Evolutionary conservation across 2,329 filamentous ascomycete species (phyloP).

Genomic region (Colletotrichum nymphaeae): DNA sequence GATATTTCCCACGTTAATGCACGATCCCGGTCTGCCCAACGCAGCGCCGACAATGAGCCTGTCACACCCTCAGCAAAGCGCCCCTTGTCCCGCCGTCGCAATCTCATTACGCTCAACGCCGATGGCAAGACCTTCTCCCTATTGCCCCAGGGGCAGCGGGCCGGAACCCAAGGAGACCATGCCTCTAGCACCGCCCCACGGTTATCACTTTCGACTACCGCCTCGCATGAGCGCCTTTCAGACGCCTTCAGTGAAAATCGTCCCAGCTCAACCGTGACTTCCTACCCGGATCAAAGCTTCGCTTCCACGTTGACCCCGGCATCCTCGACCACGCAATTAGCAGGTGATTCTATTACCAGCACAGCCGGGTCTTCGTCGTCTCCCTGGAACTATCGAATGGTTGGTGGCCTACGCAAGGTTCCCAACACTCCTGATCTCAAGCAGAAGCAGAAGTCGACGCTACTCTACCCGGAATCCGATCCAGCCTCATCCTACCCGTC

Average conservation of each 20-base stretch:
- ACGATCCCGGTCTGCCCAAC: constrained; percentile 40
- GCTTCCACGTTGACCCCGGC: constrained; percentile 47
- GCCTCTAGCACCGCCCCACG: constrained; percentile 52
- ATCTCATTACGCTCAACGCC: constrained; percentile 62
- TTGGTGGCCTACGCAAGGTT: constrained; percentile 67
- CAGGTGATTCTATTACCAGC: constrained; percentile 45
- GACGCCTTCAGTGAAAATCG: constrained; percentile 60
- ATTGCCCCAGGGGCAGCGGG: constrained; percentile 44
- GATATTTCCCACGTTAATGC: constrained; percentile 53
- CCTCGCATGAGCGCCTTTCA: constrained; percentile 62
- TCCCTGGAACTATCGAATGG: constrained; percentile 65
- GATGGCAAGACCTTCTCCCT: constrained; percentile 69
- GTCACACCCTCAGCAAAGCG: constrained; percentile 41
- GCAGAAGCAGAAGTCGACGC: constrained; percentile 48
- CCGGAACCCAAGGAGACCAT: constrained; percentile 5
- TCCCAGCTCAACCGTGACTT: constrained; percentile 61
- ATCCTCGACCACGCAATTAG: constrained; percentile 48
- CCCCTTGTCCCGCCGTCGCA: constrained; percentile 53
- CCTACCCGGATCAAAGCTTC: constrained; percentile 56
- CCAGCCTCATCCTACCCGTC: constrained; percentile 31
- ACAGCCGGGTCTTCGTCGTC: constrained; percentile 44
- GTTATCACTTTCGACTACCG: constrained; percentile 58
- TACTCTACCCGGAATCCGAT: constrained; percentile 25
- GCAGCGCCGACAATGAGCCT: constrained; percentile 35
- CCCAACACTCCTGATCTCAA: constrained; percentile 56